These are phyloP conservation scores for Nemania serpens DNA, from an alignment of 2,329 filamentous ascomycete species.

Conservation along the genomic window DNA sequence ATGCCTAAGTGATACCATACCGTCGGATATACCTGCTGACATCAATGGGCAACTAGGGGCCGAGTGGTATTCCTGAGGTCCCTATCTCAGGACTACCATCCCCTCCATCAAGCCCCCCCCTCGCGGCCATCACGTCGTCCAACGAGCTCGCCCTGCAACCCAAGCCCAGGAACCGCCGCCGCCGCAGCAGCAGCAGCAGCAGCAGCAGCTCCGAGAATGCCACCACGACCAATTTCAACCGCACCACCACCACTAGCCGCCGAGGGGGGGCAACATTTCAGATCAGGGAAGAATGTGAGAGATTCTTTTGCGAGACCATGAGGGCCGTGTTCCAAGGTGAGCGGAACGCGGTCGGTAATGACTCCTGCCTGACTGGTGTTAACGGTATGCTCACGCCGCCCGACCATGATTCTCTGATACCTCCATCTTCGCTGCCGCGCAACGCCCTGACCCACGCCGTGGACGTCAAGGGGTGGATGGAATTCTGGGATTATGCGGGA, in stretches of 20 bases:
- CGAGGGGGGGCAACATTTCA: constrained; percentile 92
- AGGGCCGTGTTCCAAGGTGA: constrained; percentile 94
- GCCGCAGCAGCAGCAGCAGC: no score
- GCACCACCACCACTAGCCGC: constrained; percentile 59
- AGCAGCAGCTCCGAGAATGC: constrained; percentile 38
- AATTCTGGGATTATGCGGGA: constrained; percentile 84
- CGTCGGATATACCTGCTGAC: background rate
- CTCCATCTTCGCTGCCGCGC: constrained; percentile 40
- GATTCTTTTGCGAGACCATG: constrained; percentile 98
- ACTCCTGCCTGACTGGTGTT: constrained; percentile 88
- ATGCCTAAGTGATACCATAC: no score
- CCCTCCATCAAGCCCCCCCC: constrained; percentile 87
- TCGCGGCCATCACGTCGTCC: constrained; percentile 72
- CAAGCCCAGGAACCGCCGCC: constrained; percentile 56
- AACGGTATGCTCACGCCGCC: constrained; percentile 54
- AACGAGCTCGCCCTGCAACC: constrained; percentile 69
- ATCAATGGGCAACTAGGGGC: constrained; percentile 55
- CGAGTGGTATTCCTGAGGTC: constrained; percentile 96
- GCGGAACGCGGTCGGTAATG: constrained; percentile 75
- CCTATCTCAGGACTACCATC: constrained; percentile 82
- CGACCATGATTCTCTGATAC: constrained; percentile 49
- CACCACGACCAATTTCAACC: constrained; percentile 44
- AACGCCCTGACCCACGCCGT: constrained; percentile 36
- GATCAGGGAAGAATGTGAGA: constrained; percentile 99
- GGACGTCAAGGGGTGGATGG: constrained; percentile 67